Evolutionary conservation across 495 filamentous ascomycete species (phyloP).

Genomic region (Aspergillus funiculosus): DNA sequence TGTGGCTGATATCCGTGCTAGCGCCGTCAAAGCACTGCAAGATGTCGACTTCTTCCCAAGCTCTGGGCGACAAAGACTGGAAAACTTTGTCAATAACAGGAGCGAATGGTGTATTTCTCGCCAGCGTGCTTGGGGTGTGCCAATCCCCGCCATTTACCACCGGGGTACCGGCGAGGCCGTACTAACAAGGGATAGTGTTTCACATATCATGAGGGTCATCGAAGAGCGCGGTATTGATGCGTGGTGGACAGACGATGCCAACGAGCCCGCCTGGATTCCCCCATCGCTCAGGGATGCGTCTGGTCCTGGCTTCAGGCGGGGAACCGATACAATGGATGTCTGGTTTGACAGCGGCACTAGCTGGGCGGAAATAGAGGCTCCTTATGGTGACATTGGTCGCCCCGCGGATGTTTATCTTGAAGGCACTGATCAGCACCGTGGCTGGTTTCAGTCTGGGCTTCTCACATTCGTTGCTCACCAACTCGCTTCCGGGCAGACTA

Average conservation of each 20-base stretch:
- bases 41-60: slow-evolving; percentile 74
- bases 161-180: slow-evolving; percentile 59
- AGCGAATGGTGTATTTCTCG: slow-evolving; percentile 99
- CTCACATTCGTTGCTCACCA: slow-evolving; percentile 71
- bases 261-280: slow-evolving; percentile 71
- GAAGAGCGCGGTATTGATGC: slow-evolving; percentile 73
- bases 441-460: slow-evolving; percentile 99
- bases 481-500: slow-evolving; percentile 34
- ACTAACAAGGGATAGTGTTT: slow-evolving; percentile 70
- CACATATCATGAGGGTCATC: slow-evolving; percentile 78
- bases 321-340: slow-evolving; percentile 98
- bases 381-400: slow-evolving; percentile 42
- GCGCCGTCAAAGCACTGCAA: slow-evolving; percentile 61
- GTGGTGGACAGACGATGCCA: slow-evolving; percentile 81
- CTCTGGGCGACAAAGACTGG: slow-evolving; percentile 61
- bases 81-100: slow-evolving; percentile 77
- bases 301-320: slow-evolving; percentile 54
- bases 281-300: slow-evolving; percentile 43
- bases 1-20: slow-evolving; percentile 70
- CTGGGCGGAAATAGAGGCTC: slow-evolving; percentile 60
- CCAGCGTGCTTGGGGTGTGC: slow-evolving; percentile 93
- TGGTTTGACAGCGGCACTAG: slow-evolving; percentile 99
- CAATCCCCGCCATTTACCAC: slow-evolving; percentile 86
- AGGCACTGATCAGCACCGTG: slow-evolving; percentile 90
- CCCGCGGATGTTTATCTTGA: slow-evolving; percentile 88